phyloP scores from a whole-genome alignment of 257 asterid genomes.

The Solanum appendiculatum region DNA sequence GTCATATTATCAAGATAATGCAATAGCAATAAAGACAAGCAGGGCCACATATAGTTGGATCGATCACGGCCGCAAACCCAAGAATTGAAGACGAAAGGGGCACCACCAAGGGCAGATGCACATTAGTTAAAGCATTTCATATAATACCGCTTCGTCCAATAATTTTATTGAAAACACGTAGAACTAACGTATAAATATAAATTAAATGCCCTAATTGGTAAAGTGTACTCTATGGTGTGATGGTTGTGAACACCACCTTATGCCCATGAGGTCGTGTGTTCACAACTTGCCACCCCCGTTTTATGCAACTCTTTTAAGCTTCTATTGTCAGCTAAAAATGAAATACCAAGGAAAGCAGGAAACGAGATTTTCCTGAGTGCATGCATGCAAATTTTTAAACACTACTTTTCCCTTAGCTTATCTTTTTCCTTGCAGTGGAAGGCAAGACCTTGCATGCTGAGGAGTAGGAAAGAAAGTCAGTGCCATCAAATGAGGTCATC shows the following conservation, averaged over 20 bases:
- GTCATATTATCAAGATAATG: not conserved
- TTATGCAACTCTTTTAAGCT: not conserved
- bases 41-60: not conserved
- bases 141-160: not conserved
- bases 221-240: not conserved
- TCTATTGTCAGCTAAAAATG: not conserved
- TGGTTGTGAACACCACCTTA: not conserved
- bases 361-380: not conserved
- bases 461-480: not conserved
- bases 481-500: not conserved
- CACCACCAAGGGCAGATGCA: not conserved
- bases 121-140: not conserved
- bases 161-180: not conserved
- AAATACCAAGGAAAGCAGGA: not conserved
- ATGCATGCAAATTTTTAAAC: not conserved
- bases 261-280: not conserved
- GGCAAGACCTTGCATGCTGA: not conserved
- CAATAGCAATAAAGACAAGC: not conserved
- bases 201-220: not conserved
- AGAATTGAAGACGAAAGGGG: not conserved
- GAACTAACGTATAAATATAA: not conserved
- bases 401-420: not conserved
- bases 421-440: not conserved
- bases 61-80: not conserved
- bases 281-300: not conserved